Conservation (phyloP, 768 basidiomycete genomes). For the Xerocomellus intermedius region DNA sequence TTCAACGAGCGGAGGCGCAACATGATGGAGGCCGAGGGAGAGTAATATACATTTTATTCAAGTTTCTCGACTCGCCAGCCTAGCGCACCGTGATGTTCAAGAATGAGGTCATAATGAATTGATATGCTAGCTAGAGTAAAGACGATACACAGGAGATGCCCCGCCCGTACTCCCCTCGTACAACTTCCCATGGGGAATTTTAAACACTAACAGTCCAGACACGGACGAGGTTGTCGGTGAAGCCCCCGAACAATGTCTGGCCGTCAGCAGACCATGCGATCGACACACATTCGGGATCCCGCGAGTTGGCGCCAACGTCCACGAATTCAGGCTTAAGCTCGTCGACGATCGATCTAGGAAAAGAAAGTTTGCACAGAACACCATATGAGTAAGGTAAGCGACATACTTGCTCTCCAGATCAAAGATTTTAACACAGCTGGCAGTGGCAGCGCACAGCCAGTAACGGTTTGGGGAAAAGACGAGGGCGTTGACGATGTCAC, state of each 20-base stretch:
- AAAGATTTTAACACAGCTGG: slow-evolving; percentile 98
- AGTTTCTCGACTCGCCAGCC: neutral
- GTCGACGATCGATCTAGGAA: slow-evolving; percentile 86
- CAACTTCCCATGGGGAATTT: slow-evolving; percentile 24
- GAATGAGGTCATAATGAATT: slow-evolving; percentile 20
- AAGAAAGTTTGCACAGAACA: neutral
- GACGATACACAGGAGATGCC: slow-evolving; percentile 23
- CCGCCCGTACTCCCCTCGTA: slow-evolving; percentile 13
- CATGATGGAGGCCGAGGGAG: slow-evolving; percentile 48
- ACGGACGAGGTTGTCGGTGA: slow-evolving; percentile 91
- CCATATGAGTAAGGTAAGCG: neutral
- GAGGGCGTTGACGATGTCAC: slow-evolving; percentile 97
- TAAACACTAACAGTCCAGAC: slow-evolving; percentile 81
- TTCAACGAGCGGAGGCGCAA: slow-evolving; percentile 61
- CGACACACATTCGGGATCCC: slow-evolving; percentile 90
- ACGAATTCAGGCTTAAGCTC: slow-evolving; percentile 96
- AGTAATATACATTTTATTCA: neutral
- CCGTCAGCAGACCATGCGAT: slow-evolving; percentile 99
- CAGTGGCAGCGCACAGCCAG: slow-evolving; percentile 99
- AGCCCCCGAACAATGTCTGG: slow-evolving; percentile 95
- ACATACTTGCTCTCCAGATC: slow-evolving; percentile 98
- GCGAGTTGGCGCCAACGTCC: slow-evolving; percentile 65
- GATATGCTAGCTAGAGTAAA: slow-evolving; percentile 23
- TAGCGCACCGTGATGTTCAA: neutral
- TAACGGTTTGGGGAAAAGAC: slow-evolving; percentile 99